Percentiles rank a stretch among this genome's conserved stretches.
These are phyloP conservation scores for Davidsoniella virescens DNA, from an alignment of 2,329 filamentous ascomycete species.

Conservation along the genomic window DNA sequence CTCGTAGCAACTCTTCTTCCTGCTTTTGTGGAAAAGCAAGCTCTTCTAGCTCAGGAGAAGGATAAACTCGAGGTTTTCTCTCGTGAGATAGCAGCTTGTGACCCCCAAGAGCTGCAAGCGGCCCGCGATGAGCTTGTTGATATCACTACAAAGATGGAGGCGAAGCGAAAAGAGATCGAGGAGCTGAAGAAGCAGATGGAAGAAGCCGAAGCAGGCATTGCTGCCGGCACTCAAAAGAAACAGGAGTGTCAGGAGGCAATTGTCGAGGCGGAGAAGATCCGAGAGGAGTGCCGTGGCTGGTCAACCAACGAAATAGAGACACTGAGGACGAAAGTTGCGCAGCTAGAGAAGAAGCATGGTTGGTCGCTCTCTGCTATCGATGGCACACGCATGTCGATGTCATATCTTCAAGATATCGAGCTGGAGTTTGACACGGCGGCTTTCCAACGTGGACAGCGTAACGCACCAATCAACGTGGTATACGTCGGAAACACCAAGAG, in stretches of 20 bases:
- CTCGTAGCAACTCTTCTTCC: constrained; percentile 55
- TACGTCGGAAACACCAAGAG: constrained; percentile 48
- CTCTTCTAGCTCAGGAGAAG: constrained; percentile 45
- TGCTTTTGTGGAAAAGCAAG: constrained; percentile 40
- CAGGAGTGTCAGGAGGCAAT: constrained; percentile 57
- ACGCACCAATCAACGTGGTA: constrained; percentile 48
- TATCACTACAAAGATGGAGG: constrained; percentile 51
- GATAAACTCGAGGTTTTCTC: constrained; percentile 55
- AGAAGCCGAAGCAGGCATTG: constrained; percentile 49
- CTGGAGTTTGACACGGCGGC: constrained; percentile 52
- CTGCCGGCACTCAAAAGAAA: constrained; percentile 45
- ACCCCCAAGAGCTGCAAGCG: constrained; percentile 60
- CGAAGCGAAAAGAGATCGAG: constrained; percentile 51
- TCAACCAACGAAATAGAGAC: constrained; percentile 62
- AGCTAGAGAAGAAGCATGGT: constrained; percentile 48
- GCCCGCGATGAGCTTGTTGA: constrained; percentile 52
- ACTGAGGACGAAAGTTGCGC: constrained; percentile 57
- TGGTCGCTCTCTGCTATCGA: constrained; percentile 56
- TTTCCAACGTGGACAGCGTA: constrained; percentile 33
- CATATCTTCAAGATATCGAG: constrained; percentile 55
- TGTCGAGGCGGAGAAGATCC: constrained; percentile 61
- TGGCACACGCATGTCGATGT: constrained; percentile 51
- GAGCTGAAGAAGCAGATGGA: constrained; percentile 50
- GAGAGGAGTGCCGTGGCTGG: constrained; percentile 83
- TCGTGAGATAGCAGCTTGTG: constrained; percentile 59